phyloP scores from a whole-genome alignment of 805 yeast genomes.

The Saturnispora mendoncae region DNA sequence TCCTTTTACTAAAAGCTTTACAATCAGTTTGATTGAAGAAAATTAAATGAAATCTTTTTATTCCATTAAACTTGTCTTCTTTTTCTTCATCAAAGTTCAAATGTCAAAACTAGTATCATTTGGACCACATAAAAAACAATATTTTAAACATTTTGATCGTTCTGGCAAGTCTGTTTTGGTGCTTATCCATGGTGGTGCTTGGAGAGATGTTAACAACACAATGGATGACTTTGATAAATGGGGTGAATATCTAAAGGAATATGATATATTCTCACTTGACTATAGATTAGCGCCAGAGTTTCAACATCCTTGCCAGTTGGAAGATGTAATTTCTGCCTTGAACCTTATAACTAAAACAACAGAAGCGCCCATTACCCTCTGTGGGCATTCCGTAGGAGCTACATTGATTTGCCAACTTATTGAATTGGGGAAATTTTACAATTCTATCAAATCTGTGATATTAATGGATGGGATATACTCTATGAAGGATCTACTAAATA shows the following conservation, averaged over 20 bases:
- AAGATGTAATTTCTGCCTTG: constrained; percentile 46
- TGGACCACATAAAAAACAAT: neutral
- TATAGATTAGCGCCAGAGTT: constrained; percentile 45
- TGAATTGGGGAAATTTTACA: constrained; percentile 14
- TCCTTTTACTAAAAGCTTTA: too few relatives aligned
- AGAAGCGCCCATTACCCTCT: constrained; percentile 26
- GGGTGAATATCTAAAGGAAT: constrained; percentile 9
- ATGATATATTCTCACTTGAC: constrained; percentile 37
- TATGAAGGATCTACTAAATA: constrained; percentile 39
- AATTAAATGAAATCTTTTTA: neutral
- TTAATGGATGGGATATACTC: constrained; percentile 69
- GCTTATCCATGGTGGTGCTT: constrained; percentile 82
- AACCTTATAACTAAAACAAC: constrained; percentile 13
- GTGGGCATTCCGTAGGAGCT: constrained; percentile 83
- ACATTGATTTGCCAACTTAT: constrained; percentile 50
- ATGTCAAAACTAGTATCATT: neutral
- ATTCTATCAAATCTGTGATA: constrained; percentile 21
- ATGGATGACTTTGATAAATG: constrained; percentile 39
- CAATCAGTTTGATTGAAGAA: neutral
- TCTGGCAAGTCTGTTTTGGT: constrained; percentile 22
- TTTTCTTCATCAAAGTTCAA: neutral
- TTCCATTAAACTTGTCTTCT: neutral
- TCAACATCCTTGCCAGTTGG: constrained; percentile 51
- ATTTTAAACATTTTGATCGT: neutral
- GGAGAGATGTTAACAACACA: constrained; percentile 67